Evolutionary conservation across 352 stramenopile species (phyloP), one percentile per base, ranked within the genome.

Genomic region (Phytopythium mirpurense): DNA sequence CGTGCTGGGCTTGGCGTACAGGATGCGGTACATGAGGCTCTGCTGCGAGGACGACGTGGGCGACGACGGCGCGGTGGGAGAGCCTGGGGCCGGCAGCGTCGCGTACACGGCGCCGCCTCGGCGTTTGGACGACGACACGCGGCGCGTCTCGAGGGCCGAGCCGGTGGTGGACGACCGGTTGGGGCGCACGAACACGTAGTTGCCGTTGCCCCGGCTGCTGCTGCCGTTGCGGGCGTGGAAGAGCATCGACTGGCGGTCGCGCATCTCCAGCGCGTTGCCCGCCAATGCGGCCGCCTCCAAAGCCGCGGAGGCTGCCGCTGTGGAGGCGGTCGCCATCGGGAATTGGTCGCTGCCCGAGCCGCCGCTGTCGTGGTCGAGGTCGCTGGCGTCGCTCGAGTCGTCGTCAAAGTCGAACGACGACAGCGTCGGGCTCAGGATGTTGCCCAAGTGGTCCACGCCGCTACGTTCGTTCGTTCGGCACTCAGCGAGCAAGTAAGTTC

Each of bases 331-430:
- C 18, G 24, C 24, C 5, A 12, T 16, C 3, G 48, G 5, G 24
- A 11, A 45, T 12, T 27, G n/a, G 21, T 40, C 35, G 16, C 21
- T 46, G 23, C 5, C 29, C 12, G 32, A 23, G 32, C 45, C 50
- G 32, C 53, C 55, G 29, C 60, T 57, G 18, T 60, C 69, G 15
- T 60, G 52, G 24, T 72, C 62, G 1, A 51, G 31, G 45, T 55
- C 63, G 21, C 36, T 42, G 23, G 2, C 69, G 59, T 78, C 68
- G 43, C 70, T 75, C 6, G 76, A 80, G 51, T 87, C 73, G 47
- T 90, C 81, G 23, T 94, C 83, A 70, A 94, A 87, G 61, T 94
- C 83, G 45, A 94, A 94, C 3, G 83, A 92, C 36, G 81, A 89
- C 19, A 94, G 65, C 42, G 83, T 92, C 44, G 83, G 83, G 59